These are phyloP conservation scores for Hippophae gyantsensis DNA, from an alignment of 306 rosid species.

Conservation along the genomic window DNA sequence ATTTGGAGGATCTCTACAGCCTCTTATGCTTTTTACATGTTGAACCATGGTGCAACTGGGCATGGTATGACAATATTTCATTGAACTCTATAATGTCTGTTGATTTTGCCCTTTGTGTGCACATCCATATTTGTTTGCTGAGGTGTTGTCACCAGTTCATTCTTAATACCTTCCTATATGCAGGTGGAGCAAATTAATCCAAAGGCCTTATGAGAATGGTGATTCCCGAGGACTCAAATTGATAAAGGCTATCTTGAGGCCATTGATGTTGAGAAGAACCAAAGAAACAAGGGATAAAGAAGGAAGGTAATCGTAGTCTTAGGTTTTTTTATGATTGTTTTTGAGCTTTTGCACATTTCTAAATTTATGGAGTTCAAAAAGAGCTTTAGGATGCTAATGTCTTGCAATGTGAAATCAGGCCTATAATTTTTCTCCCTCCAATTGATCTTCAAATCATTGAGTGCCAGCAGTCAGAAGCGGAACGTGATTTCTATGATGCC, in stretches of 20 bases:
- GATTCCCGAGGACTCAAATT: conserved; percentile 60
- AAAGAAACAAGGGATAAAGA: conserved; percentile 65
- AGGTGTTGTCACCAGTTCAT: not conserved
- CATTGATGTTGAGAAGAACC: conserved; percentile 68
- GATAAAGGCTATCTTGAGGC: conserved; percentile 75
- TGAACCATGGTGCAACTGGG: conserved; percentile 89
- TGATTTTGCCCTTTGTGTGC: not conserved
- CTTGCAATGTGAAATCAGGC: conserved; percentile 35
- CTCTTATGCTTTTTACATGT: conserved; percentile 71
- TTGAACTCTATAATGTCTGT: not conserved
- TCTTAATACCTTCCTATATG: not conserved
- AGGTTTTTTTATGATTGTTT: not conserved
- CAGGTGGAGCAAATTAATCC: conserved; percentile 80
- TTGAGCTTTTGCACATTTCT: not conserved
- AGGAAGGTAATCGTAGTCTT: conserved; percentile 49
- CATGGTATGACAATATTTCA: conserved; percentile 45
- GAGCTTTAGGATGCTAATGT: conserved; percentile 8
- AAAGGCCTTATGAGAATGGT: conserved; percentile 61
- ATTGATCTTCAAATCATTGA: conserved; percentile 52
- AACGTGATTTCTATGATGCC: conserved; percentile 68
- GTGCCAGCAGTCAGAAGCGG: conserved; percentile 74
- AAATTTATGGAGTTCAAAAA: not conserved
- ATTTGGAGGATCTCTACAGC: conserved; percentile 78
- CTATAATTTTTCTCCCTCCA: conserved; percentile 74
- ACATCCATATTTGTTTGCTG: not conserved